These are phyloP conservation scores for Austroboletus niveus DNA, from an alignment of 1,284 basidiomycete genomes.

Conservation along the genomic window DNA sequence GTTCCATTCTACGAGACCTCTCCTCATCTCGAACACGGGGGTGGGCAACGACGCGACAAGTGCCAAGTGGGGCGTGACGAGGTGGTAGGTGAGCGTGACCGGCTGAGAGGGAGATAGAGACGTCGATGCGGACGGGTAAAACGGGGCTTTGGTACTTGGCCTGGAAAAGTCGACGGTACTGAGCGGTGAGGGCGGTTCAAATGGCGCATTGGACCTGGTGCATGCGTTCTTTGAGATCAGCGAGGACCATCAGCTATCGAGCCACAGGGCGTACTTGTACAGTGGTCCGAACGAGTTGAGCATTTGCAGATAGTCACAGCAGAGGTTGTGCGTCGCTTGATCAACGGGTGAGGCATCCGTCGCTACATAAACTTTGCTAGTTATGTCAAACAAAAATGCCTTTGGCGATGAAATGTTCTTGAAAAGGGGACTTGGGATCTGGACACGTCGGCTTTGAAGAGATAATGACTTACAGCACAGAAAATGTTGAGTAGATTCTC, in stretches of 20 bases:
- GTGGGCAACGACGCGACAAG: conserved; percentile 82
- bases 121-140: conserved; percentile 42
- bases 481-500: conserved; percentile 83
- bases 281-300: conserved; percentile 83
- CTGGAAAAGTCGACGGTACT: conserved; percentile 2
- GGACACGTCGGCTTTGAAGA: neutral
- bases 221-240: conserved; percentile 1
- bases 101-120: conserved; percentile 60
- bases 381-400: conserved; percentile 89
- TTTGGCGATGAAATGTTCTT: conserved; percentile 90
- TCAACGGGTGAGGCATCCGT: conserved; percentile 94
- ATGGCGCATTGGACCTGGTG: conserved; percentile 40
- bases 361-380: conserved; percentile 85
- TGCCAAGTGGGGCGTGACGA: conserved; percentile 79
- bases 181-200: conserved; percentile 1
- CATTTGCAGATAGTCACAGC: conserved; percentile 89
- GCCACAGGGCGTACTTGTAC: conserved; percentile 60
- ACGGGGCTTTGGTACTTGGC: conserved; percentile 16
- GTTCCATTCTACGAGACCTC: conserved; percentile 91
- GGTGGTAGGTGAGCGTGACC: conserved; percentile 82
- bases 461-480: conserved; percentile 56
- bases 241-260: neutral
- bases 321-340: conserved; percentile 81
- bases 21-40: conserved; percentile 70
- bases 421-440: conserved; percentile 4